These are phyloP conservation scores for Starmera dryadoides DNA, from an alignment of 805 yeast species.

Conservation along the genomic window DNA sequence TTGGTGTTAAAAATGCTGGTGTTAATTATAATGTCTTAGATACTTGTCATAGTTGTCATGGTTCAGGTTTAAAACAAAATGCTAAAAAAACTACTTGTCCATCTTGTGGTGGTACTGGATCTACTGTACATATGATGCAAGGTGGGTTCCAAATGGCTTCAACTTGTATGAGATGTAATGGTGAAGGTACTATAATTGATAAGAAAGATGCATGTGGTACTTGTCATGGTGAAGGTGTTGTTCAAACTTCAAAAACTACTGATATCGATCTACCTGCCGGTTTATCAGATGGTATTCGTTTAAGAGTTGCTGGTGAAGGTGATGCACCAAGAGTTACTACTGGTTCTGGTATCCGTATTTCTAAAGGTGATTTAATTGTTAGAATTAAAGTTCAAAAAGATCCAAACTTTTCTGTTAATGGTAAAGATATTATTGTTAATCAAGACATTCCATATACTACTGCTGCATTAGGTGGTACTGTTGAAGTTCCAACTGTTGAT, in stretches of 20 bases:
- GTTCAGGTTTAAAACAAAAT: slow-evolving; percentile 78
- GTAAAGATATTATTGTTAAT: slow-evolving; percentile 57
- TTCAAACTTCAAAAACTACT: slow-evolving; percentile 58
- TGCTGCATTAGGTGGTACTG: slow-evolving; percentile 90
- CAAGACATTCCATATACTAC: slow-evolving; percentile 86
- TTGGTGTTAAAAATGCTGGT: slow-evolving; percentile 58
- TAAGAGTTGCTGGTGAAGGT: slow-evolving; percentile 84
- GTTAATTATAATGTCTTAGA: slow-evolving; percentile 70
- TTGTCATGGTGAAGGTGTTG: slow-evolving; percentile 90
- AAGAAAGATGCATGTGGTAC: slow-evolving; percentile 61
- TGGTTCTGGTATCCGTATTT: slow-evolving; percentile 58
- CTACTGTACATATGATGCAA: slow-evolving; percentile 72
- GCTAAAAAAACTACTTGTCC: slow-evolving; percentile 71
- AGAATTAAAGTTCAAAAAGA: slow-evolving; percentile 76
- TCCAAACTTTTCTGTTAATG: slow-evolving; percentile 56
- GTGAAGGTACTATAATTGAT: slow-evolving; percentile 76
- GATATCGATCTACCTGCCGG: slow-evolving; percentile 86
- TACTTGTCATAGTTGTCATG: slow-evolving; percentile 72
- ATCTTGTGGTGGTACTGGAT: slow-evolving; percentile 91
- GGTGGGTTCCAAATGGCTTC: slow-evolving; percentile 98
- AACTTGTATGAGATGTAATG: slow-evolving; percentile 82
- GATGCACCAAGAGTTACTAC: slow-evolving; percentile 77
- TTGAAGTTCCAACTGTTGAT: slow-evolving; percentile 85
- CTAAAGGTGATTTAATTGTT: slow-evolving; percentile 84
- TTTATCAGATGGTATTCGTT: slow-evolving; percentile 74